phyloP scores from a whole-genome alignment of 805 yeast genomes.

The Hanseniaspora meyeri region DNA sequence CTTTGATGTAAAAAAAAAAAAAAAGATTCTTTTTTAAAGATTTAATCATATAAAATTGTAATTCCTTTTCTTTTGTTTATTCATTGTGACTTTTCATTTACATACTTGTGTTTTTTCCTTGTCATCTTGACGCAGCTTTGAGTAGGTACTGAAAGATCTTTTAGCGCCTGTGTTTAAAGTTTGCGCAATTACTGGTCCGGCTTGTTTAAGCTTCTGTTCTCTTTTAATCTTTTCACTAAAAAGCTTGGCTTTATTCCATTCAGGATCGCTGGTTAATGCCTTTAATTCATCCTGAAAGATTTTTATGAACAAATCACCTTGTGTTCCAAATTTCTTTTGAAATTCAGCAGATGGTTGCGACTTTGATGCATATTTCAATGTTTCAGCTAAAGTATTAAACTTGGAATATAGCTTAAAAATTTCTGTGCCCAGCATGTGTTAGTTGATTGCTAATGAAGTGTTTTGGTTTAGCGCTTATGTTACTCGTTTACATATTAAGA shows the following conservation, averaged over 20 bases:
- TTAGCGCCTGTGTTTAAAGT: background rate
- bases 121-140: background rate
- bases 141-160: conserved; percentile 6
- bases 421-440: conserved; percentile 1
- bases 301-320: conserved; percentile 2
- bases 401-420: conserved; percentile 2
- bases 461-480: background rate
- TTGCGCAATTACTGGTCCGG: background rate
- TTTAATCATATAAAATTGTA: background rate
- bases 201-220: background rate
- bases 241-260: conserved; percentile 24
- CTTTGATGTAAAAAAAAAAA: background rate
- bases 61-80: background rate
- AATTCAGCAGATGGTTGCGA: conserved; percentile 5
- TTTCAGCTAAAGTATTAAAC: background rate
- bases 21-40: background rate
- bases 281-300: background rate
- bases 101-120: conserved; percentile 7
- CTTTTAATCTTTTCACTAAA: conserved; percentile 18
- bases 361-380: conserved; percentile 1
- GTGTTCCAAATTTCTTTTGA: conserved; percentile 3
- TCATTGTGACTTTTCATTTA: background rate
- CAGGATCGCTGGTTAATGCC: conserved; percentile 19
- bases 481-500: background rate
- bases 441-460: background rate